Evolutionary conservation across 371 early-diverging fungal genomes (phyloP).

Genomic region (Rhizopus sp.): DNA sequence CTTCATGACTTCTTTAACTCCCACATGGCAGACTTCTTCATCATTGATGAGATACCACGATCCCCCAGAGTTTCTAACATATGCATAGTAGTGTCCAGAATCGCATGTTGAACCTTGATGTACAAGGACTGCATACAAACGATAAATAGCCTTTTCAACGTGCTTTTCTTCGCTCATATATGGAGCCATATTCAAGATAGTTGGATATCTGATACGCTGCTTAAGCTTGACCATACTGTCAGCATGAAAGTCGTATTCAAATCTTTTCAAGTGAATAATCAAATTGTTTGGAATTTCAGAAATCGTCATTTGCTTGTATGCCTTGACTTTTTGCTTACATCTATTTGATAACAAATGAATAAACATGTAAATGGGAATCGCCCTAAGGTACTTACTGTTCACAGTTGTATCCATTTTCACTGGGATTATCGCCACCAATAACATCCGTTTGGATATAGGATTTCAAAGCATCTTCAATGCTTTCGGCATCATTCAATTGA

Average conservation of each 20-base stretch:
- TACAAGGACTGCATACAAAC: slow-evolving; percentile 76
- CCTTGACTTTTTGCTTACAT: slow-evolving; percentile 71
- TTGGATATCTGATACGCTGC: slow-evolving; percentile 50
- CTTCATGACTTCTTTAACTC: slow-evolving; percentile 62
- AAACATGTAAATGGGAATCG: neutral
- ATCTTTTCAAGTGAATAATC: slow-evolving; percentile 63
- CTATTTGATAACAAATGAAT: slow-evolving; percentile 13
- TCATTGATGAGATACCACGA: slow-evolving; percentile 86
- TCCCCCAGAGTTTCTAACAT: slow-evolving; percentile 69
- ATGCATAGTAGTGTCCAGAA: slow-evolving; percentile 80
- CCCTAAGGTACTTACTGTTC: slow-evolving; percentile 25
- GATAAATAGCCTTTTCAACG: slow-evolving; percentile 45
- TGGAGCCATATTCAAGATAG: slow-evolving; percentile 54
- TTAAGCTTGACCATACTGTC: slow-evolving; percentile 64
- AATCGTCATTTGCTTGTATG: slow-evolving; percentile 80
- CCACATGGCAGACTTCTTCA: slow-evolving; percentile 61
- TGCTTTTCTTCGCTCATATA: slow-evolving; percentile 41
- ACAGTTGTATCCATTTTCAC: slow-evolving; percentile 35
- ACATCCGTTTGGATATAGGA: slow-evolving; percentile 59
- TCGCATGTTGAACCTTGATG: slow-evolving; percentile 74
- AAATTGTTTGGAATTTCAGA: slow-evolving; percentile 59
- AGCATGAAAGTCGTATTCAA: slow-evolving; percentile 54
- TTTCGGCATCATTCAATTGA: slow-evolving; percentile 66
- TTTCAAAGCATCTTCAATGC: slow-evolving; percentile 67
- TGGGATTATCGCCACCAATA: slow-evolving; percentile 33